Conservation (phyloP, 2,329 filamentous ascomycete species). For the Lasiodiplodia hormozganensis region DNA sequence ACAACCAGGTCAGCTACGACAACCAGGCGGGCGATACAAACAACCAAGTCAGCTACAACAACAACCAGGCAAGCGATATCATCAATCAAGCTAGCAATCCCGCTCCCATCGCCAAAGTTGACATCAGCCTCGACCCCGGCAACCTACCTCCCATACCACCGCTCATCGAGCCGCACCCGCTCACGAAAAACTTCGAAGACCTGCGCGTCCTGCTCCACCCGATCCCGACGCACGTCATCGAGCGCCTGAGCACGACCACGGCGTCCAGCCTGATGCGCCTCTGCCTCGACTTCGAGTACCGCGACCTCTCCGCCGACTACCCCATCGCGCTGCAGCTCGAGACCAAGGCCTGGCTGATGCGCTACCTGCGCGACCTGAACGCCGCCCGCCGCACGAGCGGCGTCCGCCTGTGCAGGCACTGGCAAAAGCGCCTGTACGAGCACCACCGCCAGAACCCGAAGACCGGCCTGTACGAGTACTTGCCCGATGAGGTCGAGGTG, state of each 20-base stretch:
- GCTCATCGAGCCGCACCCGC: conserved; percentile 19
- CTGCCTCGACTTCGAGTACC: conserved; percentile 22
- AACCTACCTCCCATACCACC: neutral
- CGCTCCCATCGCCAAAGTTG: too few relatives aligned
- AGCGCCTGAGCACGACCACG: neutral
- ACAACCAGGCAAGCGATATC: neutral
- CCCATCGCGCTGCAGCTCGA: neutral
- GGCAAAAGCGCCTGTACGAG: neutral
- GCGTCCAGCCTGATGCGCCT: conserved; percentile 8
- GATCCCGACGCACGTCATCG: neutral
- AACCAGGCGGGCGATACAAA: neutral
- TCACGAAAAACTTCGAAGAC: neutral
- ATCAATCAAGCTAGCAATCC: neutral
- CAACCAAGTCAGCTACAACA: neutral
- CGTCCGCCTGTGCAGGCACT: neutral
- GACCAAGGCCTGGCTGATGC: neutral
- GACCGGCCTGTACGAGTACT: neutral
- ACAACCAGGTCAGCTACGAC: neutral
- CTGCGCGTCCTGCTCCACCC: conserved; percentile 1
- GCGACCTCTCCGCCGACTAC: conserved; percentile 1
- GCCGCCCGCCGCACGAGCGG: neutral
- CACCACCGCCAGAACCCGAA: neutral
- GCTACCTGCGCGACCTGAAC: conserved; percentile 12
- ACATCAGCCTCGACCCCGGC: neutral
- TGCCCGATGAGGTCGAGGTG: neutral